These are phyloP conservation scores for Linum lewisii DNA, from an alignment of 345 rosid genomes.

Conservation along the genomic window DNA sequence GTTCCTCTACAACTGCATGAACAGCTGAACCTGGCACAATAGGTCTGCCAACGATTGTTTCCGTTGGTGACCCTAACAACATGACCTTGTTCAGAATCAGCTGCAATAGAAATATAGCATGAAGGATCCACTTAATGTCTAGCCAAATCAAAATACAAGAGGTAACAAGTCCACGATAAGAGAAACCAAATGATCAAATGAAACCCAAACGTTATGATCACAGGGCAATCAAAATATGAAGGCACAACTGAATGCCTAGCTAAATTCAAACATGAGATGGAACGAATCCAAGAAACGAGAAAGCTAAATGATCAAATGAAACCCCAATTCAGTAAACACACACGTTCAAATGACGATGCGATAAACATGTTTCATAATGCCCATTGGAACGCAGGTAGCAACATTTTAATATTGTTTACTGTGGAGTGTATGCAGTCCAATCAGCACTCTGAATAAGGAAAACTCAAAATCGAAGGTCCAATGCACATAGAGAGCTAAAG, in stretches of 20 bases:
- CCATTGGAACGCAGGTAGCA: too few species aligned
- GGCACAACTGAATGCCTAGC: background rate
- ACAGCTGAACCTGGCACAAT: constrained; percentile 72
- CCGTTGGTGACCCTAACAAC: constrained; percentile 60
- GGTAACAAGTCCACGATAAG: too few species aligned
- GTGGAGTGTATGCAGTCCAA: too few species aligned
- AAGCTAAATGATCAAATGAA: background rate
- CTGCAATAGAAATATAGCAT: constrained; percentile 31
- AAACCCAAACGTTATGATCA: too few species aligned
- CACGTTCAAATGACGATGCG: background rate
- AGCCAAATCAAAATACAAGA: too few species aligned
- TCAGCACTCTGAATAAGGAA: background rate
- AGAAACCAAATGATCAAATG: too few species aligned
- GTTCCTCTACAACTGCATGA: constrained; percentile 96
- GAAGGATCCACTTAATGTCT: constrained; percentile 6
- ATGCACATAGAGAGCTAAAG: background rate
- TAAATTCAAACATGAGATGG: background rate
- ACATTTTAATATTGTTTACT: too few species aligned
- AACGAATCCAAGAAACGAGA: background rate
- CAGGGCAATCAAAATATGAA: too few species aligned
- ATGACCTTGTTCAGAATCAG: constrained; percentile 78
- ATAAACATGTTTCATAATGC: background rate
- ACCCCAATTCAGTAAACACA: too few species aligned
- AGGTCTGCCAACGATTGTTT: constrained; percentile 82
- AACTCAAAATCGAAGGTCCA: background rate